Evolutionary conservation across 345 rosid species (phyloP).

Genomic region (Gossypium anomalum): DNA sequence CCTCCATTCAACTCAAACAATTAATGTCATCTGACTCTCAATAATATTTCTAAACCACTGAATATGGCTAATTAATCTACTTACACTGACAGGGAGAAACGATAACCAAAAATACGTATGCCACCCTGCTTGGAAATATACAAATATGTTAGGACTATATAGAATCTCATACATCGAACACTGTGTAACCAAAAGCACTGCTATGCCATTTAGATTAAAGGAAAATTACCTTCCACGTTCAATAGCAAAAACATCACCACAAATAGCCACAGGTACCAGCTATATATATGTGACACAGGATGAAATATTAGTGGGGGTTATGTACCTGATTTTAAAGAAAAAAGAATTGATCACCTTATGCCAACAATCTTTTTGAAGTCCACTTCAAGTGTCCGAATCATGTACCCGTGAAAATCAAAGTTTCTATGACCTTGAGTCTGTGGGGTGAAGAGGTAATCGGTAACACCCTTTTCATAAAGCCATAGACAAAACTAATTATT

Average conservation of each 20-base stretch:
- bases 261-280: constrained; percentile 92
- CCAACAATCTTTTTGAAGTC: constrained; percentile 71
- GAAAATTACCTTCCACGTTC: constrained; percentile 54
- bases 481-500: background rate
- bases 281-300: background rate
- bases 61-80: constrained; percentile 18
- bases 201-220: background rate
- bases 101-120: constrained; percentile 80
- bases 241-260: constrained; percentile 70
- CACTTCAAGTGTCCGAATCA: constrained; percentile 52
- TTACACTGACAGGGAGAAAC: constrained; percentile 74
- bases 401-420: constrained; percentile 66
- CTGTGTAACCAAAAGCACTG: background rate
- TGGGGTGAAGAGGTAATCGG: background rate
- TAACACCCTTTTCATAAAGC: background rate
- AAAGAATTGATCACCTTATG: constrained; percentile 48
- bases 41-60: background rate
- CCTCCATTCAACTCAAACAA: background rate
- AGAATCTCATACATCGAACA: background rate
- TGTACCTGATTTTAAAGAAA: background rate
- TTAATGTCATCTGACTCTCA: background rate
- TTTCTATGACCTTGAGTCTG: constrained; percentile 42
- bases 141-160: background rate
- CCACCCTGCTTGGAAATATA: constrained; percentile 56
- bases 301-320: background rate